Percentiles rank a stretch among this genome's conserved stretches.
phyloP scores from a whole-genome alignment of 164 flowering plant species.

The Hamamelis virginiana region DNA sequence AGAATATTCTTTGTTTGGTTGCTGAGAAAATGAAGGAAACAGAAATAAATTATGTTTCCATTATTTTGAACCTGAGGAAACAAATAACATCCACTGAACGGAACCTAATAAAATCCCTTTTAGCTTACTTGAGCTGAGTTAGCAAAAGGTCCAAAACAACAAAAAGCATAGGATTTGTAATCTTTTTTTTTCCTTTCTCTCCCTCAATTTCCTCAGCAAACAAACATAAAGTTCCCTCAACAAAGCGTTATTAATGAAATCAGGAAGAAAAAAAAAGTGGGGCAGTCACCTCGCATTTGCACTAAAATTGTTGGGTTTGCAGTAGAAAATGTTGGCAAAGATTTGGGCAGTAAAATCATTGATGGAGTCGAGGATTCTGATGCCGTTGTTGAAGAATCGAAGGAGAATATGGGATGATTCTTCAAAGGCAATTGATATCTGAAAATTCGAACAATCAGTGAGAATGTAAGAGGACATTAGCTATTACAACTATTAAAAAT shows the following conservation, averaged over 20 bases:
- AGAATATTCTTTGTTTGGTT: no score
- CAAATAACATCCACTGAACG: no score
- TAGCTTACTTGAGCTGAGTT: background rate
- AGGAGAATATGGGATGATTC: constrained; percentile 10
- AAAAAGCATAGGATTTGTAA: no score
- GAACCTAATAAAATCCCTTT: no score
- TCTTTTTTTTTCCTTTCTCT: no score
- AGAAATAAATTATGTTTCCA: no score
- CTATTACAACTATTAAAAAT: no score
- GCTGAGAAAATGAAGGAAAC: no score
- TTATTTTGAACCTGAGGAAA: no score
- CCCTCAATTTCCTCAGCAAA: no score
- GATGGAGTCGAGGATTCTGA: constrained; percentile 15
- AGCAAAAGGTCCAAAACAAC: no score
- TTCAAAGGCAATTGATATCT: constrained; percentile 21
- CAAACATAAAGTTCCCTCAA: background rate
- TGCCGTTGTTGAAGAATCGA: constrained; percentile 8
- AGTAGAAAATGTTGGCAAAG: constrained; percentile 8
- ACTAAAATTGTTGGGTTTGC: background rate
- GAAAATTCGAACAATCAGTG: background rate
- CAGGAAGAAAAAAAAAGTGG: background rate
- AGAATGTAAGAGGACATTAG: no score
- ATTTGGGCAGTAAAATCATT: constrained; percentile 15
- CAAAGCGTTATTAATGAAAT: background rate
- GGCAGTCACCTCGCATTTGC: constrained; percentile 4